A percentile compares a stretch with the other conserved stretches of the same genome.
Evolutionary conservation across 2,329 filamentous ascomycete genomes (phyloP).

Genomic region (Rutstroemia sp.): DNA sequence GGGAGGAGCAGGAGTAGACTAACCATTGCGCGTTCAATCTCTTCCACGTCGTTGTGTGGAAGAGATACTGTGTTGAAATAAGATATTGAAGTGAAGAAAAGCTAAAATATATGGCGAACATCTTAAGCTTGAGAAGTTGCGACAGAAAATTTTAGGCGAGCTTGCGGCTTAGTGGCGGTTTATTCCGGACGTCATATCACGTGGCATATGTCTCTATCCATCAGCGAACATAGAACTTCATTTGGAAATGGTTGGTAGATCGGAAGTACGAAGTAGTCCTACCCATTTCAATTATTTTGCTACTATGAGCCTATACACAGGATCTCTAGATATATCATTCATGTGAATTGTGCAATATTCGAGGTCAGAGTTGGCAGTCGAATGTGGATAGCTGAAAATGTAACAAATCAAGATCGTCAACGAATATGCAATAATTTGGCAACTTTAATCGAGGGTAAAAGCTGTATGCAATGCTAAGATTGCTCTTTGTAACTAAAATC

Average conservation of each 20-base stretch:
- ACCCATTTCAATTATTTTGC: no score
- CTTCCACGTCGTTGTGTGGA: neutral
- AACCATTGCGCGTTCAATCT: neutral
- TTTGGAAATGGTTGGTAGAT: no score
- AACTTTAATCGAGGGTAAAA: neutral
- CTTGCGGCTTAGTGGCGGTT: no score
- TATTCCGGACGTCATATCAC: no score
- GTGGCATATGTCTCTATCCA: no score
- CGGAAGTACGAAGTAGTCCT: no score
- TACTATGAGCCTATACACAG: no score
- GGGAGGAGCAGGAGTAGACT: slow-evolving; percentile 1
- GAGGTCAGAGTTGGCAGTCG: neutral
- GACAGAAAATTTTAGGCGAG: no score
- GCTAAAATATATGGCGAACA: slow-evolving; percentile 1
- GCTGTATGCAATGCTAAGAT: neutral
- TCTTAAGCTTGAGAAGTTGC: neutral
- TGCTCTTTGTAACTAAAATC: slow-evolving; percentile 7
- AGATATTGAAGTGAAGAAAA: neutral
- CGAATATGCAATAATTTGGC: neutral
- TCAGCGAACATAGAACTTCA: no score
- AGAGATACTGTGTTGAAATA: neutral
- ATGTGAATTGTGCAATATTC: no score
- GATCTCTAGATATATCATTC: no score
- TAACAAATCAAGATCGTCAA: neutral
- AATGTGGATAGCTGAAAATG: neutral